Evolutionary conservation across 2,329 filamentous ascomycete species (phyloP), one percentile per base, ranked within the genome.

Genomic region (Fusarium nelsonii): DNA sequence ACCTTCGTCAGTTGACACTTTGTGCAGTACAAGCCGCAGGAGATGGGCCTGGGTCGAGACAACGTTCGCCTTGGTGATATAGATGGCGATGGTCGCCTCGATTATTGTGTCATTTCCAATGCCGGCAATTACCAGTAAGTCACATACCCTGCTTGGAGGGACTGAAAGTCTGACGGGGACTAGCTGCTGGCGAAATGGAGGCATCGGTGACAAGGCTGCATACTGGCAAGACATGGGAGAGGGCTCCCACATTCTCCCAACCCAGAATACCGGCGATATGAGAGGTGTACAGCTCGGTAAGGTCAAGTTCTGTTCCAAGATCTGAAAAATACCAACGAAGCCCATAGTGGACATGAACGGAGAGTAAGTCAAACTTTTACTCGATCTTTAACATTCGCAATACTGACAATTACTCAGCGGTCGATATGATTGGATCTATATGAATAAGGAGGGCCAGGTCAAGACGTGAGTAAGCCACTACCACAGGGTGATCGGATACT

Each of bases 351-450:
- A 54, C 14, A 7, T 54, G 16, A 54, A 54, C 12, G 51, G 51
- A 36, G 51, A 54, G 51, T 54, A 8, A 20, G 49, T 40, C 11
- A 8, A 11, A n/a, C 6, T 16, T 8, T 34, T 4, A 10, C 5
- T 4, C 1, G 5, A 28, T 4, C 9, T 6, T 41, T 26, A 10
- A 8, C 4, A 9, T 8, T 49, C 4, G 6, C 0, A 10, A 14
- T 18, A 26, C 49, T 52, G 14, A 52, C 14, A 3, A 10, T 9
- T 1, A n/a, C 32, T 4, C 6, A 52, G 49, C 10, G 51, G 51
- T 15, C 51, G 51, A 14, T 54, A 45, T 9, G 51, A 54, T 30
- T 54, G 51, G 51, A 54, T 39, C 45, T 54, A 40, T 37, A 52
- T 52, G 49, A 52, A 28, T 7, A 52, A 33, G 28, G 39, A 40